These are phyloP conservation scores for Cryomyces antarcticus DNA, from an alignment of 495 filamentous ascomycete species.

Conservation along the genomic window DNA sequence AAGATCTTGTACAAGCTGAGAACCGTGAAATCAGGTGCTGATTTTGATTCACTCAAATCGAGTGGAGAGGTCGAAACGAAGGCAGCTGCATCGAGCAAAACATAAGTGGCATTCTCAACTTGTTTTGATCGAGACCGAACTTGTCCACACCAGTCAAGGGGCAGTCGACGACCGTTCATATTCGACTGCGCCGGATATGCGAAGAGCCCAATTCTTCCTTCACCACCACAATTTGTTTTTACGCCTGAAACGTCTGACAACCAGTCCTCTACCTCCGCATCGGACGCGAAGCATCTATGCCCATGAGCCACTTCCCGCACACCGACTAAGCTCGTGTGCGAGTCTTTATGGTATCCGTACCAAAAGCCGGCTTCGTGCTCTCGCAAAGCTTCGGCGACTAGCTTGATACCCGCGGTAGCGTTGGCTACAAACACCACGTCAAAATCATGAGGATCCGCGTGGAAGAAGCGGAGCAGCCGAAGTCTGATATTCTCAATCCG, in stretches of 20 bases:
- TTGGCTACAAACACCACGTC: slow-evolving; percentile 87
- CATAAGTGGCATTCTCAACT: slow-evolving; percentile 28
- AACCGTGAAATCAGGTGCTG: slow-evolving; percentile 69
- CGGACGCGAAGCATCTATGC: slow-evolving; percentile 43
- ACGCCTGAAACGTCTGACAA: slow-evolving; percentile 18
- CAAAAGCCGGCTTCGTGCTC: slow-evolving; percentile 45
- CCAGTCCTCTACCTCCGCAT: slow-evolving; percentile 52
- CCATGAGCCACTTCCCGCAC: slow-evolving; percentile 47
- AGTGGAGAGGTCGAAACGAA: slow-evolving; percentile 58
- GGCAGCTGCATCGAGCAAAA: slow-evolving; percentile 79
- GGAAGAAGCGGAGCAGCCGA: slow-evolving; percentile 55
- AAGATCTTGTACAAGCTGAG: slow-evolving; percentile 95
- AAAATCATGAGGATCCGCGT: slow-evolving; percentile 64
- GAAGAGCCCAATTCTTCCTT: slow-evolving; percentile 28
- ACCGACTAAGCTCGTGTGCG: slow-evolving; percentile 79
- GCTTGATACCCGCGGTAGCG: slow-evolving; percentile 75
- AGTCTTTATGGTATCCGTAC: slow-evolving; percentile 66
- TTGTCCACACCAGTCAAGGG: slow-evolving; percentile 43
- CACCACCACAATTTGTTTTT: slow-evolving; percentile 12
- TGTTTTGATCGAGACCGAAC: slow-evolving; percentile 22
- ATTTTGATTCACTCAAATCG: slow-evolving; percentile 37
- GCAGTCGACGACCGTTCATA: slow-evolving; percentile 67
- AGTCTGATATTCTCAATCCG: slow-evolving; percentile 60
- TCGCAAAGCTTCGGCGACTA: slow-evolving; percentile 57
- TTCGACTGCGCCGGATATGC: slow-evolving; percentile 87